A percentile compares a stretch with the other conserved stretches of the same genome.
Conservation (phyloP, 2,329 filamentous ascomycete species). For the Periglandula ipomoeae region DNA sequence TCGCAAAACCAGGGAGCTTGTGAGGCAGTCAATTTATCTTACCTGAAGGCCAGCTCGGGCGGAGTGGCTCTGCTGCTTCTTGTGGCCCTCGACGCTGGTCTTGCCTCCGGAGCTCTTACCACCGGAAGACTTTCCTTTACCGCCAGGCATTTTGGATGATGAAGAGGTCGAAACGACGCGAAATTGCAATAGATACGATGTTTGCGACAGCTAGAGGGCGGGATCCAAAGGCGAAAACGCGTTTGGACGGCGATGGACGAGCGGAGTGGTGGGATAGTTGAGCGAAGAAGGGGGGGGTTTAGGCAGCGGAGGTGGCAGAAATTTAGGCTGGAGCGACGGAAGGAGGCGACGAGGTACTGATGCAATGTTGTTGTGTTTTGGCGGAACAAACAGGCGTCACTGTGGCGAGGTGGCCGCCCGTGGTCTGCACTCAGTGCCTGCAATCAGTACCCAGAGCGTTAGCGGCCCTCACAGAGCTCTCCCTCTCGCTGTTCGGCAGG, state of each 20-base stretch:
- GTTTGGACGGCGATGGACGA: not conserved
- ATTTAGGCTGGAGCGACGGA: constrained; percentile 11
- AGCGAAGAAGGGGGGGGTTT: constrained; percentile 6
- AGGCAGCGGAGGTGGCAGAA: constrained; percentile 14
- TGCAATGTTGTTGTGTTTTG: constrained; percentile 4
- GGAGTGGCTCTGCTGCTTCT: constrained; percentile 93
- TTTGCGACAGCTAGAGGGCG: not conserved
- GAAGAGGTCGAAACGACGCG: constrained; percentile 1
- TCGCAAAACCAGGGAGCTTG: constrained; percentile 4
- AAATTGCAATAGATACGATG: not conserved
- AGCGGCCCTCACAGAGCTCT: too few relatives aligned
- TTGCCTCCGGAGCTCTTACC: constrained; percentile 84
- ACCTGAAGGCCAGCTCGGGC: constrained; percentile 94
- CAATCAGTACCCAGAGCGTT: too few relatives aligned
- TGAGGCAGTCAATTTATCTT: constrained; percentile 25
- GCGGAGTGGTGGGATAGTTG: constrained; percentile 4
- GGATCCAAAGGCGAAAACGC: constrained; percentile 4
- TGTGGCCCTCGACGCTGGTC: constrained; percentile 53
- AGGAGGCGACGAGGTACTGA: constrained; percentile 1
- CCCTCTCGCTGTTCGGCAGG: too few relatives aligned
- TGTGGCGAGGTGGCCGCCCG: not conserved
- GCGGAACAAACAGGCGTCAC: not conserved
- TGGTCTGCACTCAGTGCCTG: too few relatives aligned
- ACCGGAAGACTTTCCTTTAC: constrained; percentile 88
- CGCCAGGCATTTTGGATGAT: constrained; percentile 54